These are phyloP conservation scores for Metarhizium robertsii DNA, from an alignment of 2,329 filamentous ascomycete species.

Conservation along the genomic window DNA sequence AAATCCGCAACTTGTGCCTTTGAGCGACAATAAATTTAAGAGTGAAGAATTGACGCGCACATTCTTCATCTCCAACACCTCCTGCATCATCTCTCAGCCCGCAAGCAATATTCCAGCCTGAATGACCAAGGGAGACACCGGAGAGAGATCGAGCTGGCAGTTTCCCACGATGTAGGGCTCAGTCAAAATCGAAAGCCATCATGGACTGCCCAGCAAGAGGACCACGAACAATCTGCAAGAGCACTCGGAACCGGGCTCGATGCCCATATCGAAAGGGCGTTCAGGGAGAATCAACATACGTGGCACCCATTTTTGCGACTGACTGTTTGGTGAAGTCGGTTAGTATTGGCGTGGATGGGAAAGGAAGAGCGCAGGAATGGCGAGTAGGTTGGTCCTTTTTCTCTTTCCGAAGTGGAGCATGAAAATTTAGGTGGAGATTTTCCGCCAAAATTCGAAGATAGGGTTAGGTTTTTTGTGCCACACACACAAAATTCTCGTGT, in stretches of 20 bases:
- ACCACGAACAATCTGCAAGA: conserved; percentile 68
- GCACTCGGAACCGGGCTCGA: conserved; percentile 39
- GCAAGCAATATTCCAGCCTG: conserved; percentile 38
- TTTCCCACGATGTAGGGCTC: conserved; percentile 16
- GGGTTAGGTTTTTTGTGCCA: conserved; percentile 23
- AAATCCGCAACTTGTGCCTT: conserved; percentile 12
- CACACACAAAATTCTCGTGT: conserved; percentile 14
- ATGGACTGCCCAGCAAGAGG: conserved; percentile 61
- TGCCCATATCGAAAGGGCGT: conserved; percentile 21
- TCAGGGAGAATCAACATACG: conserved; percentile 42
- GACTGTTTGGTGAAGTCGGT: conserved; percentile 28
- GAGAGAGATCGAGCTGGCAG: conserved; percentile 75
- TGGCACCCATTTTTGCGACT: conserved; percentile 35
- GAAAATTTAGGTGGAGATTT: neutral
- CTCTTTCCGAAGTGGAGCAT: conserved; percentile 6
- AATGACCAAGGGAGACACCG: conserved; percentile 46
- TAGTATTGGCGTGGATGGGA: conserved; percentile 22
- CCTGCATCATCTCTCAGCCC: conserved; percentile 49
- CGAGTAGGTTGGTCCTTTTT: neutral
- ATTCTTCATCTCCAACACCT: conserved; percentile 74
- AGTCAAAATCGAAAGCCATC: neutral
- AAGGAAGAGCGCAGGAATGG: neutral
- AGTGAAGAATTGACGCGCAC: conserved; percentile 46
- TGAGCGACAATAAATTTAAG: conserved; percentile 63
- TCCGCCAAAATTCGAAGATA: conserved; percentile 10